Evolutionary conservation across 192 early-diverging fungal genomes (phyloP).

Genomic region (Entomortierella parvispora): DNA sequence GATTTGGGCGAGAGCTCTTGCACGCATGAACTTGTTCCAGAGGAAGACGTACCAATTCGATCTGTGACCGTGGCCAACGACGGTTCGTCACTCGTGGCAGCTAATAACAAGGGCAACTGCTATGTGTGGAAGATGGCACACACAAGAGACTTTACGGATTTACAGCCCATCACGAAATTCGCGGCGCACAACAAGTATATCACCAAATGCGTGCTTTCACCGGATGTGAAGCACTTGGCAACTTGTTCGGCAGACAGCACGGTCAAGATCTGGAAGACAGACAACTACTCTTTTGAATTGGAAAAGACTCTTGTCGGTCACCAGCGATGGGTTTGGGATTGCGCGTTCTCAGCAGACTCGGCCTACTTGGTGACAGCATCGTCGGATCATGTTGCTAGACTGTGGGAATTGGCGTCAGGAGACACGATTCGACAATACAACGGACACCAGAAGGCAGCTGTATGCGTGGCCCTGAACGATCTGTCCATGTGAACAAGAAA

Average conservation of each 20-base stretch:
- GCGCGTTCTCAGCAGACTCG: constrained; percentile 90
- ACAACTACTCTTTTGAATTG: constrained; percentile 69
- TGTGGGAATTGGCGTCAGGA: constrained; percentile 84
- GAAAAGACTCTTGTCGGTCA: constrained; percentile 84
- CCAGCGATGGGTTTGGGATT: constrained; percentile 94
- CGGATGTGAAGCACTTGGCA: constrained; percentile 83
- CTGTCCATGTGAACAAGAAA: too few relatives aligned
- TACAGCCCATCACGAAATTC: constrained; percentile 77
- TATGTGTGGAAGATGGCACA: constrained; percentile 79
- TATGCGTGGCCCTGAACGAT: constrained; percentile 89
- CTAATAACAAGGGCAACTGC: constrained; percentile 84
- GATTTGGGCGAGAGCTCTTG: constrained; percentile 72
- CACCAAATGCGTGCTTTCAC: constrained; percentile 82
- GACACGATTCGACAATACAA: constrained; percentile 89
- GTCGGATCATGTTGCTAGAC: constrained; percentile 82
- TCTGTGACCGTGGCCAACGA: constrained; percentile 87
- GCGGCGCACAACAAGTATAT: constrained; percentile 86
- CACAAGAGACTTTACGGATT: constrained; percentile 61
- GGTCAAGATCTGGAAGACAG: constrained; percentile 84
- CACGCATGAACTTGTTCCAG: constrained; percentile 73
- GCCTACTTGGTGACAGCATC: constrained; percentile 92
- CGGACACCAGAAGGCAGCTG: constrained; percentile 90
- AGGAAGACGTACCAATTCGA: constrained; percentile 83
- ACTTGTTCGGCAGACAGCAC: constrained; percentile 91
- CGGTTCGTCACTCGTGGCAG: constrained; percentile 82